Percentiles rank a stretch among this genome's conserved stretches.
Conservation (phyloP, 208 protist species). For the Herpetomonas samuelpessoai region DNA sequence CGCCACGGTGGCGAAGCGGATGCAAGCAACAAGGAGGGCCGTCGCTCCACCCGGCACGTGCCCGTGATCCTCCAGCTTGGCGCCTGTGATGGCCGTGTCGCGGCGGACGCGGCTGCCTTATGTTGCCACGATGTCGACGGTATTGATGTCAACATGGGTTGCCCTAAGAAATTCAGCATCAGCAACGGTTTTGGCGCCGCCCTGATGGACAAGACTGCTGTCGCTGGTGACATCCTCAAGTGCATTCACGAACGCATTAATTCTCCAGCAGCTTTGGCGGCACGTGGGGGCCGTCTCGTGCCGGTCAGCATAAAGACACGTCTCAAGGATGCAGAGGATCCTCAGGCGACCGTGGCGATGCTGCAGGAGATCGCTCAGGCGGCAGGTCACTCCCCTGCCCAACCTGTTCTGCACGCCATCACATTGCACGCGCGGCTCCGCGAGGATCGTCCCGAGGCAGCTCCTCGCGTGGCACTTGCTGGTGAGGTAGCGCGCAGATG, state of each 20-base stretch:
- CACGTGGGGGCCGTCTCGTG: constrained; percentile 24
- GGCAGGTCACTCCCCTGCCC: constrained; percentile 31
- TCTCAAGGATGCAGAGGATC: constrained; percentile 36
- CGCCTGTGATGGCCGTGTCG: constrained; percentile 61
- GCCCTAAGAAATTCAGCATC: constrained; percentile 97
- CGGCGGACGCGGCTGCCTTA: constrained; percentile 78
- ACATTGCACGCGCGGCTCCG: constrained; percentile 81
- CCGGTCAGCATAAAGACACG: constrained; percentile 83
- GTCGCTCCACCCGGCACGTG: constrained; percentile 12
- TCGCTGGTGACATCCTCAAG: constrained; percentile 65
- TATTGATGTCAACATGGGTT: constrained; percentile 99
- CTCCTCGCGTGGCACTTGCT: constrained; percentile 58
- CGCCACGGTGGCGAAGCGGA: not conserved
- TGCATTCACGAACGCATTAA: constrained; percentile 48
- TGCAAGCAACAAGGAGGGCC: not conserved
- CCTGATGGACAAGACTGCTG: constrained; percentile 73
- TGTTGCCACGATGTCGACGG: constrained; percentile 93
- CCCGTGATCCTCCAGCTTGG: constrained; percentile 94
- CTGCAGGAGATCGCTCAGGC: constrained; percentile 46
- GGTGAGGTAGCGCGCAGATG: constrained; percentile 41
- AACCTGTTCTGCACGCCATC: constrained; percentile 65
- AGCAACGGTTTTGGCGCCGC: constrained; percentile 96
- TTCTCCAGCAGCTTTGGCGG: not conserved
- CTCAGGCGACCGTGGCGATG: constrained; percentile 65
- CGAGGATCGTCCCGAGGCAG: constrained; percentile 49